phyloP scores from a whole-genome alignment of 768 basidiomycete species.

The Cystobasidium ongulense region DNA sequence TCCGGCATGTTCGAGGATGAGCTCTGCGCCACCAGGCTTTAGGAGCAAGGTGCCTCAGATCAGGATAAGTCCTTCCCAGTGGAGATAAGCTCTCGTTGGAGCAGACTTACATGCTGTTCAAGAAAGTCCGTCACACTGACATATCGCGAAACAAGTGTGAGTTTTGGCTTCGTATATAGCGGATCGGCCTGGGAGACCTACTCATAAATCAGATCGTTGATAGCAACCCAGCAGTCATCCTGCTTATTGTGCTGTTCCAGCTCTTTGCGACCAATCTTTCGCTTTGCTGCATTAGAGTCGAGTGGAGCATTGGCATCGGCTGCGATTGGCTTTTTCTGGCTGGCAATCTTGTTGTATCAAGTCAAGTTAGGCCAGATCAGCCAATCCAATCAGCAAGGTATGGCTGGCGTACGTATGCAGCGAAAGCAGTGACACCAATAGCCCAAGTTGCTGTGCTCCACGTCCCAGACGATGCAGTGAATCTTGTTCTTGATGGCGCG shows the following conservation, averaged over 20 bases:
- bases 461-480: neutral
- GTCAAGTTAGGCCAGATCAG: neutral
- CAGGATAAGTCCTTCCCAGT: neutral
- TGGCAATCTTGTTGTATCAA: neutral
- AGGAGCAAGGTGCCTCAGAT: too few relatives aligned
- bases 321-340: neutral
- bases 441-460: neutral
- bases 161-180: neutral
- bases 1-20: conserved; percentile 19
- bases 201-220: conserved; percentile 21
- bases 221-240: conserved; percentile 27
- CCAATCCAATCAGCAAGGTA: neutral
- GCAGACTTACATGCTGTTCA: conserved; percentile 9
- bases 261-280: neutral
- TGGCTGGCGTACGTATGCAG: neutral
- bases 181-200: neutral
- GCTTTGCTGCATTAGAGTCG: neutral
- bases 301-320: neutral
- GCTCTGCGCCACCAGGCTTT: conserved; percentile 24
- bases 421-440: neutral
- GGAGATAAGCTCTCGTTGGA: neutral
- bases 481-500: neutral
- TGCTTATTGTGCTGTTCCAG: neutral
- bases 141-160: neutral
- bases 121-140: conserved; percentile 27